Evolutionary conservation across 192 early-diverging fungal species (phyloP).

Genomic region (Backusella macrospora): DNA sequence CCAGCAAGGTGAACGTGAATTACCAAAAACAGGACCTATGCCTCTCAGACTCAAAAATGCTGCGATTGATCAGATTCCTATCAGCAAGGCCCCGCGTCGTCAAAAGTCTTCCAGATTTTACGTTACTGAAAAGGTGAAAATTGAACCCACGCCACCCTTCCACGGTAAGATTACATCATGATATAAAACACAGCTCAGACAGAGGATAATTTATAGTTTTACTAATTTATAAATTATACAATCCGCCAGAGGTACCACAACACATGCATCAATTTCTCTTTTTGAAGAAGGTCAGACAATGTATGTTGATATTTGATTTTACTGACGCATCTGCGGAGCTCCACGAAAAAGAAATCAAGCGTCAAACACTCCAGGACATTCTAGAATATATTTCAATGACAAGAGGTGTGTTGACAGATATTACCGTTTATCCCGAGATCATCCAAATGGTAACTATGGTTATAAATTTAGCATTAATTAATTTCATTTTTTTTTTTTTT

Average conservation of each 20-base stretch:
- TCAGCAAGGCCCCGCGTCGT: constrained; percentile 77
- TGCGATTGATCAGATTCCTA: constrained; percentile 71
- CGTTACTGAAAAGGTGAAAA: constrained; percentile 75
- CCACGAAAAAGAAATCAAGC: constrained; percentile 88
- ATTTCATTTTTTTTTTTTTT: no score
- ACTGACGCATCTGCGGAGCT: constrained; percentile 75
- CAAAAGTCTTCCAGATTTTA: constrained; percentile 88
- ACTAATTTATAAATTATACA: not conserved
- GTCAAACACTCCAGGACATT: constrained; percentile 77
- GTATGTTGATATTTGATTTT: constrained; percentile 85
- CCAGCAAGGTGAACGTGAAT: constrained; percentile 14
- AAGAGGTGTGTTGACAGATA: constrained; percentile 76
- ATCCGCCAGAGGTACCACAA: constrained; percentile 60
- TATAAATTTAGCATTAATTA: not conserved
- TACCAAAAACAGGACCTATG: constrained; percentile 40
- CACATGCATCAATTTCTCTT: constrained; percentile 78
- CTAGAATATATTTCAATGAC: constrained; percentile 81
- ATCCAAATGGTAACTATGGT: constrained; percentile 73
- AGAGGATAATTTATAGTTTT: no score
- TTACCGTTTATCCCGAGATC: constrained; percentile 78
- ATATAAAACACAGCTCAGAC: no score
- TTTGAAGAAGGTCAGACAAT: constrained; percentile 81
- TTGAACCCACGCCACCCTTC: constrained; percentile 76
- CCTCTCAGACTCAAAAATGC: constrained; percentile 55
- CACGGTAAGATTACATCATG: constrained; percentile 59